A percentile compares a stretch with the other conserved stretches of the same genome.
phyloP scores from a whole-genome alignment of 345 rosid species.

The Erysimum cheiranthoides region DNA sequence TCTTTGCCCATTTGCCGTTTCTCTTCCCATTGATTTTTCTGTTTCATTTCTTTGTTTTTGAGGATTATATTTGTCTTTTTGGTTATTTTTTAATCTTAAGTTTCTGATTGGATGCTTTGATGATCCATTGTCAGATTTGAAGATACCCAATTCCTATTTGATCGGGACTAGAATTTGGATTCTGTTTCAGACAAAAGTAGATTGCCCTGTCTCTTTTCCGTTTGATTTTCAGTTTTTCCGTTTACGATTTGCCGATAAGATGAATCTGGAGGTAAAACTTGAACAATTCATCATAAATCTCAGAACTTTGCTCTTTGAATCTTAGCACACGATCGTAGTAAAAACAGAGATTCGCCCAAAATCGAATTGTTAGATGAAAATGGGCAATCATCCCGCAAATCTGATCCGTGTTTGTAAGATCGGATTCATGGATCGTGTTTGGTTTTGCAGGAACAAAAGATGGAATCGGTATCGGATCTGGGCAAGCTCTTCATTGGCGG shows the following conservation, averaged over 20 bases:
- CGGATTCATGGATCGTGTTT: conserved; percentile 50
- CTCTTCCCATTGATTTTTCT: conserved; percentile 33
- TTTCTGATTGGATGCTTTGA: conserved; percentile 43
- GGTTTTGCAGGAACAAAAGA: conserved; percentile 61
- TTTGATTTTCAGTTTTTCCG: conserved; percentile 29
- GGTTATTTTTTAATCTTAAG: neutral
- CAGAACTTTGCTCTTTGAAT: conserved; percentile 29
- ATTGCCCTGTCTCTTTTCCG: conserved; percentile 36
- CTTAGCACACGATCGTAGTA: conserved; percentile 30
- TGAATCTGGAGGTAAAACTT: conserved; percentile 11
- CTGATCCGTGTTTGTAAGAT: conserved; percentile 38
- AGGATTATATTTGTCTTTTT: conserved; percentile 8
- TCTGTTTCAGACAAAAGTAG: conserved; percentile 58
- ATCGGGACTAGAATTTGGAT: conserved; percentile 60
- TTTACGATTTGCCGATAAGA: conserved; percentile 8
- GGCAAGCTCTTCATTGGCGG: conserved; percentile 99
- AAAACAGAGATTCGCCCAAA: neutral
- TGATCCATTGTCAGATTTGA: conserved; percentile 71
- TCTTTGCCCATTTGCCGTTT: conserved; percentile 45
- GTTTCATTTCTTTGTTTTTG: conserved; percentile 28
- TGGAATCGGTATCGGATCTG: conserved; percentile 85
- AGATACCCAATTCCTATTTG: conserved; percentile 54
- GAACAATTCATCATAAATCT: conserved; percentile 38
- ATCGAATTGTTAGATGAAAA: conserved; percentile 22
- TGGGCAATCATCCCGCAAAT: conserved; percentile 22